Evolutionary conservation across 1,284 basidiomycete species (phyloP).

Genomic region (Meripilus lineatus): DNA sequence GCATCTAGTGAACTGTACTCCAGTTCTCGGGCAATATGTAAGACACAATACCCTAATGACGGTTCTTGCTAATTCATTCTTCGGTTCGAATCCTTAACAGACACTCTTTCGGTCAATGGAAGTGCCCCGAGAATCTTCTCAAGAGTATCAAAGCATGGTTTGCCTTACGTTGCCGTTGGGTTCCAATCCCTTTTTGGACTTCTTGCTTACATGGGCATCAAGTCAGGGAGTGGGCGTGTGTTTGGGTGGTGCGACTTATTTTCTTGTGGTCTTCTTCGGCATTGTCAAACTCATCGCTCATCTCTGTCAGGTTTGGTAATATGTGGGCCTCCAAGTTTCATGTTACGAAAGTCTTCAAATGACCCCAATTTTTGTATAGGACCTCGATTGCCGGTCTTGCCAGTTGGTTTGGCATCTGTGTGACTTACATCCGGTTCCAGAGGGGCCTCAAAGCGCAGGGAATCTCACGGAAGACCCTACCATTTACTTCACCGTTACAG

Average conservation of each 20-base stretch:
- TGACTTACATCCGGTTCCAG: slow-evolving; percentile 81
- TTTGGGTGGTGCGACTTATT: slow-evolving; percentile 39
- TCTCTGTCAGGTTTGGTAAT: slow-evolving; percentile 59
- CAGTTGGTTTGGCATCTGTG: slow-evolving; percentile 81
- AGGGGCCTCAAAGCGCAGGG: slow-evolving; percentile 73
- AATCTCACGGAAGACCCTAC: slow-evolving; percentile 59
- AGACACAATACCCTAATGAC: no score
- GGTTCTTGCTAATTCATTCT: not conserved
- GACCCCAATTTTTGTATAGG: slow-evolving; percentile 25
- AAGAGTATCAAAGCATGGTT: slow-evolving; percentile 61
- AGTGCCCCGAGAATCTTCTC: slow-evolving; percentile 78
- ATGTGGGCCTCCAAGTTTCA: slow-evolving; percentile 34
- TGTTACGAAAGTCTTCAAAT: not conserved
- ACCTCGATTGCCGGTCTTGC: slow-evolving; percentile 59
- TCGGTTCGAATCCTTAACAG: slow-evolving; percentile 28
- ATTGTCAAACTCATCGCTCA: not conserved
- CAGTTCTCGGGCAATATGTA: slow-evolving; percentile 76
- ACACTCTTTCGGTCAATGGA: slow-evolving; percentile 70
- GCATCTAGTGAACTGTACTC: slow-evolving; percentile 82
- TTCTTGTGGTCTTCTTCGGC: not conserved
- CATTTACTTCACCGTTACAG: slow-evolving; percentile 57
- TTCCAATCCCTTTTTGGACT: slow-evolving; percentile 66
- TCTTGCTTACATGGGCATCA: slow-evolving; percentile 68
- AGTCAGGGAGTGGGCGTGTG: slow-evolving; percentile 55
- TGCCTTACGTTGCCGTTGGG: slow-evolving; percentile 71